Percentiles rank a stretch among this genome's conserved stretches.
Conservation (phyloP, 2,329 filamentous ascomycete species). For the Celoporthe dispersa region DNA sequence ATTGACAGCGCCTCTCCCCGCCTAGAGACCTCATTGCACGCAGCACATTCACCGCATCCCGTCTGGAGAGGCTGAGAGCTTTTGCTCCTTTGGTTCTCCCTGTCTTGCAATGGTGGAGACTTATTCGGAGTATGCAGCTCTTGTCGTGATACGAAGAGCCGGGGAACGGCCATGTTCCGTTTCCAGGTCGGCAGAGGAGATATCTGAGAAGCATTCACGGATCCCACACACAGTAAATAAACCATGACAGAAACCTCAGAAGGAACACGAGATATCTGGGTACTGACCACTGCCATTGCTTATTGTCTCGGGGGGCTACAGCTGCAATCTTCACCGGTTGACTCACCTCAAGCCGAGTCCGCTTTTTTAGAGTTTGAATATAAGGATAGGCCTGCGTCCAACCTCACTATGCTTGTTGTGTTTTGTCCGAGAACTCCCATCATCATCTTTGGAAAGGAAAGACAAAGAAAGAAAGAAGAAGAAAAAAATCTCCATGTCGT, state of each 20-base stretch:
- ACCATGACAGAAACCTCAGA: not conserved
- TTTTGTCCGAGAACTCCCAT: not conserved
- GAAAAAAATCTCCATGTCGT: not conserved
- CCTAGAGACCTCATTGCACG: too few relatives aligned
- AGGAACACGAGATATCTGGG: too few relatives aligned
- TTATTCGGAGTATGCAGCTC: not conserved
- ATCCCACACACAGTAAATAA: not conserved
- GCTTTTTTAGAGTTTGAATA: not conserved
- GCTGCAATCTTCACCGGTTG: constrained; percentile 15
- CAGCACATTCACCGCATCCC: too few relatives aligned
- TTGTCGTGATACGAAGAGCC: not conserved
- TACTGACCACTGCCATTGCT: not conserved
- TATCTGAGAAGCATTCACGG: not conserved
- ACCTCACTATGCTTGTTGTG: not conserved
- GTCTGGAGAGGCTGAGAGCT: too few relatives aligned
- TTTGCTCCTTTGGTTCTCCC: too few relatives aligned
- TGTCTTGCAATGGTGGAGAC: too few relatives aligned
- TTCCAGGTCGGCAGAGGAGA: not conserved
- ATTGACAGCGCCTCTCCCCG: too few relatives aligned
- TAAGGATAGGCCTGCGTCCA: not conserved
- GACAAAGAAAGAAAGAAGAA: not conserved
- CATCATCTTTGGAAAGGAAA: too few relatives aligned
- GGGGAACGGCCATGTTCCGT: not conserved
- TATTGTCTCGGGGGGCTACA: not conserved
- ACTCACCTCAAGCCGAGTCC: constrained; percentile 11